phyloP scores from a whole-genome alignment of 2,329 filamentous ascomycete species.

The Cytospora piceicola region DNA sequence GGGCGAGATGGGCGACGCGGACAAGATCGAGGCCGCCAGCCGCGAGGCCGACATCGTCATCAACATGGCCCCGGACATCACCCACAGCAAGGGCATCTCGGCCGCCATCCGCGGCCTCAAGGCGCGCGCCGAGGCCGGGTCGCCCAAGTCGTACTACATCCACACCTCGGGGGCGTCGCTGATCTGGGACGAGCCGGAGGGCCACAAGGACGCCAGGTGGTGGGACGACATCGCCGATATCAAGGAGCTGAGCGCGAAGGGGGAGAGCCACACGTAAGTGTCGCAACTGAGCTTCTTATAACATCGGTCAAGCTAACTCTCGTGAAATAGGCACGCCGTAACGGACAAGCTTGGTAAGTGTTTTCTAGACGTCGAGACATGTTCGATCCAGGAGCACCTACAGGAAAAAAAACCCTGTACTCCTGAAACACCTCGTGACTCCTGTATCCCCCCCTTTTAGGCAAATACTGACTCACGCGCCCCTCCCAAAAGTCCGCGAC shows the following conservation, averaged over 20 bases:
- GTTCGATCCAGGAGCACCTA: no score
- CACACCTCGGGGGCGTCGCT: constrained; percentile 33
- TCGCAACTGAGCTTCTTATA: no score
- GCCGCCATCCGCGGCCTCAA: constrained; percentile 28
- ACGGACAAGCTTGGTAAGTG: constrained; percentile 29
- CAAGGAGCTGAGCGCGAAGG: constrained; percentile 25
- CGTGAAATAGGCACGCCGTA: no score
- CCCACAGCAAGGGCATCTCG: constrained; percentile 28
- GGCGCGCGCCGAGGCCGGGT: background rate
- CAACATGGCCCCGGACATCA: constrained; percentile 32
- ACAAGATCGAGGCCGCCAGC: constrained; percentile 23
- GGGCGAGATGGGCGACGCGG: constrained; percentile 21
- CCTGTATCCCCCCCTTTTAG: no score
- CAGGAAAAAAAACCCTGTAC: no score
- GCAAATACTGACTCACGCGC: no score
- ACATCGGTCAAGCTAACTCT: no score
- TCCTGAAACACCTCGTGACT: no score
- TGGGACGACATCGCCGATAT: constrained; percentile 34
- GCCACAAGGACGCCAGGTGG: constrained; percentile 18
- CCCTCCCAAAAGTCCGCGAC: no score
- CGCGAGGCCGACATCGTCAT: constrained; percentile 32
- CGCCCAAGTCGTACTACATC: constrained; percentile 28
- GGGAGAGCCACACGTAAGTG: constrained; percentile 28
- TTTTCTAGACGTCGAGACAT: no score
- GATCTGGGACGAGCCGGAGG: constrained; percentile 31